Percentiles rank a stretch among this genome's conserved stretches.
These are phyloP conservation scores for Citrus maxima DNA, from an alignment of 345 rosid species.

Conservation along the genomic window DNA sequence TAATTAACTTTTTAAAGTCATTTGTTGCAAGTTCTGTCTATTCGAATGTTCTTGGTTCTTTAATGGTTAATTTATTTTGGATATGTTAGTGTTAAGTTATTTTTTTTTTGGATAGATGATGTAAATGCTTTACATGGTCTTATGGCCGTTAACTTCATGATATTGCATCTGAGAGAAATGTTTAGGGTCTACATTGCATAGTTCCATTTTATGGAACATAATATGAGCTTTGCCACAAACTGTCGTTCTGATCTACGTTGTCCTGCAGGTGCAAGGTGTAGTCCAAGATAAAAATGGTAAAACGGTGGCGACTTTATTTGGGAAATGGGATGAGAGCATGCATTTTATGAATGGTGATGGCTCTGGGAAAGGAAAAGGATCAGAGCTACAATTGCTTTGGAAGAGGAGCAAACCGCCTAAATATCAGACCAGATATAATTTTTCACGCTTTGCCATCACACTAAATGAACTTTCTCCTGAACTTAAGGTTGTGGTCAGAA, in stretches of 20 bases:
- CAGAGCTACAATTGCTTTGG: slow-evolving; percentile 33
- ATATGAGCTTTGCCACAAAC: not conserved
- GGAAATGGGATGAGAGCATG: slow-evolving; percentile 48
- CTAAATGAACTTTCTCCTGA: slow-evolving; percentile 40
- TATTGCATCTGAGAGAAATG: not conserved
- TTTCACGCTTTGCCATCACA: slow-evolving; percentile 35
- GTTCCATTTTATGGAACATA: not conserved
- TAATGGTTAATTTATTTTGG: not conserved
- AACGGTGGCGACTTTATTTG: slow-evolving; percentile 37
- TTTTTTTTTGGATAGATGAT: no score
- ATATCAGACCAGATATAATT: slow-evolving; percentile 31
- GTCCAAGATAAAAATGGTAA: slow-evolving; percentile 37
- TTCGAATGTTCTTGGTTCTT: not conserved
- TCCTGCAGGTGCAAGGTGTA: slow-evolving; percentile 30
- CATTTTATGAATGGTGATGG: slow-evolving; percentile 25
- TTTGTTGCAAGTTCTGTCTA: not conserved
- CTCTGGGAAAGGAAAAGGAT: slow-evolving; percentile 19
- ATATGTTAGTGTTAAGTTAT: not conserved
- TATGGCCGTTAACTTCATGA: not conserved
- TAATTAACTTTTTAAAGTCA: not conserved
- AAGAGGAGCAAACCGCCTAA: slow-evolving; percentile 28
- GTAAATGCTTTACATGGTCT: not conserved
- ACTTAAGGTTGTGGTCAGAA: slow-evolving; percentile 20
- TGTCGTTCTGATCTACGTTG: not conserved
- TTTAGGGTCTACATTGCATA: not conserved